Base-by-base conservation (phyloP, 106 monocot genomes). In the Allium sativum region DNA sequence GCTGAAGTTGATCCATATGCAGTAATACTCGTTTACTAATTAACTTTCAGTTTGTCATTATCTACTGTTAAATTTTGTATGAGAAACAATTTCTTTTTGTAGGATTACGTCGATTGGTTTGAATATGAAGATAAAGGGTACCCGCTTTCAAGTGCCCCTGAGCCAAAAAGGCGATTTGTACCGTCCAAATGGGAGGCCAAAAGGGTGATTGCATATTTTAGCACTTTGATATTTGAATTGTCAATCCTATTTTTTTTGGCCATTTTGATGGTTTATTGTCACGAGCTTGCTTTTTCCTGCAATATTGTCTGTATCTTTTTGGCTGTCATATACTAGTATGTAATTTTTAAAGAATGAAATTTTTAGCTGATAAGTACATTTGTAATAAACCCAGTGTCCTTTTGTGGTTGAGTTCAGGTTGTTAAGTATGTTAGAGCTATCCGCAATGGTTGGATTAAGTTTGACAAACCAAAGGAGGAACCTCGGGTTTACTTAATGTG, bases 21-120 rank as follows among this genome's bases (percentile, higher is more conserved):
- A 75, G 96, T 98, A 31, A 52, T 74, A 76, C 62, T 40, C 12
- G 61, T 61, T 12, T 10, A 8, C 13, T 10, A 15, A n/a, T 42
- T 0, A 22, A 10, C 44, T 45, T 58, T 66, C 42, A 52, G 40
- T 45, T 68, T 67, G 42, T 12, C 19, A 55, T 58, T 44, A 21
- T 44, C 60, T 3, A n/a, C 44, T 43, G 13, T 10, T 60, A 44
- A 9, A 44, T 12, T 40, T 18, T 16, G 4, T 7, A 44, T 9
- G 8, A 12, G 12, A 62, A 12, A 48, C 7, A 17, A 21, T 62
- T 21, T 18, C 19, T 65, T 7, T n/a, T 12, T 78, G 69, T 75
- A 91, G 91, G 77, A 79, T 18, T 91, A 88, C 77, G 84, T 98
- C 59, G 96, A 98, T 83, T 98, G 96, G 96, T 98, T 98, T 71